Evolutionary conservation across 2,329 filamentous ascomycete genomes (phyloP), one percentile per base, ranked within the genome.

Genomic region (Trichoderma sp.): DNA sequence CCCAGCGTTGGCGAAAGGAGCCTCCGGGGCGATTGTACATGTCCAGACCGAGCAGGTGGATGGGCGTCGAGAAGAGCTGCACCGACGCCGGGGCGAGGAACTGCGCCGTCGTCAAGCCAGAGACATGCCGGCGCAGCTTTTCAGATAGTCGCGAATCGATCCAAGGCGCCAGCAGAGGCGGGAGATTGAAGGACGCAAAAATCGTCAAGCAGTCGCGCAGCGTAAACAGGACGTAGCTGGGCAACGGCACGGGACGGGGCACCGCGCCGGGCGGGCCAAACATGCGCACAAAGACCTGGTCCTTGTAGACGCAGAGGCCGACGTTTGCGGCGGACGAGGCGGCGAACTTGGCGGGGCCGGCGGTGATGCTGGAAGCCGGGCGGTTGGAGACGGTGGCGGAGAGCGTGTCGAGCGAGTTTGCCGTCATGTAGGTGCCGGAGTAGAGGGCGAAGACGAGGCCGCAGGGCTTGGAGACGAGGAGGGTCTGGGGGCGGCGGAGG

Each of bases 161-260:
- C 6, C 82, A 79, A 0, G 93, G 93, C 0, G 92, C 92, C 11
- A 97, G 83, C 2, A 96, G 76, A 0, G 92, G 87, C 0, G 95
- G 95, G 2, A 97, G 82, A 77, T 97, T 97, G 85, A 97, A 98
- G 14, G 89, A 92, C 5, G 93, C 93, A 78, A 96, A 97, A 74
- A 97, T 94, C 63, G 94, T 97, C 71, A 97, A 82, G 80, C 90
- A 93, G 81, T 97, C 94, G 74, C 94, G 89, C 67, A 91, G 77
- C 3, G 92, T 89, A 83, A 97, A 97, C 68, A 97, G 87, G 0
- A 85, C 82, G 80, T 94, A 96, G 10, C 90, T 92, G 1, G 90
- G 83, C 37, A 88, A 80, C 0, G 92, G 89, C 0, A 97, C 90
- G 30, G 84, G 80, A 18, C 85, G 83, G 13, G 80, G 85, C 1